A percentile compares a stretch with the other conserved stretches of the same genome.
These are phyloP conservation scores for Neopestalotiopsis sp. DNA, from an alignment of 2,329 filamentous ascomycete species.

Conservation along the genomic window DNA sequence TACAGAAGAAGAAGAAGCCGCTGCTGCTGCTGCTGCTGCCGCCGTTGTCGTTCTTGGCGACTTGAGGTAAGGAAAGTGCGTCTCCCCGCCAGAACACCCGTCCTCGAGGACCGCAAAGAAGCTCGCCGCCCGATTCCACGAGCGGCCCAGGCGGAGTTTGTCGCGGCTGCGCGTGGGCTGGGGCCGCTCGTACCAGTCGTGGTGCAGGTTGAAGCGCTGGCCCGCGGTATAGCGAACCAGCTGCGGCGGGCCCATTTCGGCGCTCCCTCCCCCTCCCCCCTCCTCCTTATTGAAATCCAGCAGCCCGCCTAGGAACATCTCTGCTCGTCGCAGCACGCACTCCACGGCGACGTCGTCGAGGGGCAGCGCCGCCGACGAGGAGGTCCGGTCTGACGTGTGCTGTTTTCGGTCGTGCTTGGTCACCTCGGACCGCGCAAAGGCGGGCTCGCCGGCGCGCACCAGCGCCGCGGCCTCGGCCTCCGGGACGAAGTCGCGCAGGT, in stretches of 20 bases:
- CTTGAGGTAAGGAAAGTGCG: slow-evolving; percentile 38
- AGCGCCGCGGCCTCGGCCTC: slow-evolving; percentile 34
- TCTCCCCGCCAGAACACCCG: slow-evolving; percentile 41
- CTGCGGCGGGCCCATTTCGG: slow-evolving; percentile 44
- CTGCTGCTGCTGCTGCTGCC: no score
- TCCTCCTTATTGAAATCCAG: slow-evolving; percentile 20
- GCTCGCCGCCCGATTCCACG: slow-evolving; percentile 39
- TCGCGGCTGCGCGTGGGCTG: slow-evolving; percentile 16
- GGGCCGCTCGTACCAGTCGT: slow-evolving; percentile 39
- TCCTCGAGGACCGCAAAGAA: slow-evolving; percentile 43
- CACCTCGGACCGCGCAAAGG: slow-evolving; percentile 38
- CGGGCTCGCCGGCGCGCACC: slow-evolving; percentile 34
- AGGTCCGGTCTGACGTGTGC: slow-evolving; percentile 37
- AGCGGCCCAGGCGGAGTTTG: background rate
- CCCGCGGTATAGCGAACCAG: slow-evolving; percentile 41
- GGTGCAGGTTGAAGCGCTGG: slow-evolving; percentile 41
- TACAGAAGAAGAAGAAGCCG: no score
- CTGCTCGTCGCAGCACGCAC: slow-evolving; percentile 38
- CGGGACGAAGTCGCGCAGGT: slow-evolving; percentile 41
- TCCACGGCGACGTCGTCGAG: slow-evolving; percentile 34
- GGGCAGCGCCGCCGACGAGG: slow-evolving; percentile 39
- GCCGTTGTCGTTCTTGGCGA: background rate
- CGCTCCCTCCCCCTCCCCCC: slow-evolving; percentile 25
- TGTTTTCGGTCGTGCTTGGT: slow-evolving; percentile 34
- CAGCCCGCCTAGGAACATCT: slow-evolving; percentile 39